Evolutionary conservation across 1,284 basidiomycete genomes (phyloP).

Genomic region (Xerocomus nothofagi): DNA sequence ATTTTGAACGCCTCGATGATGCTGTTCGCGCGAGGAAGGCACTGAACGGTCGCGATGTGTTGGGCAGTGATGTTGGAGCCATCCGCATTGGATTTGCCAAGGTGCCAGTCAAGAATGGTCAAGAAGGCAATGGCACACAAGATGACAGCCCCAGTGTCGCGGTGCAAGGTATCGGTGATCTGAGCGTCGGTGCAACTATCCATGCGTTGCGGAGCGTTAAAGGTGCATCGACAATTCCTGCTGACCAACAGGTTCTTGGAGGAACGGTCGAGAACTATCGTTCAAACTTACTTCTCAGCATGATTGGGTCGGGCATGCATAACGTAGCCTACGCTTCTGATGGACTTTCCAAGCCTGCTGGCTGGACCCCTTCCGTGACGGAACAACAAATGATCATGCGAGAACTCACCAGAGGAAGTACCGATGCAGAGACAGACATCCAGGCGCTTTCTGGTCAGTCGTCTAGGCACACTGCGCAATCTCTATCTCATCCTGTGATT

Average conservation of each 20-base stretch:
- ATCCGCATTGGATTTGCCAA: slow-evolving; percentile 97
- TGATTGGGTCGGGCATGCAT: slow-evolving; percentile 86
- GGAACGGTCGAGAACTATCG: slow-evolving; percentile 93
- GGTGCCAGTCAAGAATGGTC: slow-evolving; percentile 85
- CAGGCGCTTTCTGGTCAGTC: slow-evolving; percentile 77
- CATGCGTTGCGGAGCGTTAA: slow-evolving; percentile 83
- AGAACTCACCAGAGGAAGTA: slow-evolving; percentile 78
- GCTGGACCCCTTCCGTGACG: slow-evolving; percentile 68
- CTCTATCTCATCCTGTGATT: slow-evolving; percentile 17
- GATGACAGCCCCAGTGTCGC: slow-evolving; percentile 64
- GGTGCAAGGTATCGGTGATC: slow-evolving; percentile 76
- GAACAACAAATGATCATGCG: slow-evolving; percentile 97
- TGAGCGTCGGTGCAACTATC: slow-evolving; percentile 82
- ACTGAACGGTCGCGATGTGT: slow-evolving; percentile 90
- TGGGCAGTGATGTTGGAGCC: slow-evolving; percentile 93
- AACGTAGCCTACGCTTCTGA: slow-evolving; percentile 54
- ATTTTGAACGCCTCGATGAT: slow-evolving; percentile 96
- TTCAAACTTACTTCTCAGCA: slow-evolving; percentile 85
- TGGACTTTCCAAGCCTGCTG: slow-evolving; percentile 55
- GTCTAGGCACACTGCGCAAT: neutral
- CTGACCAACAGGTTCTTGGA: slow-evolving; percentile 88
- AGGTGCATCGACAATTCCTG: slow-evolving; percentile 83
- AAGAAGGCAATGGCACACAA: slow-evolving; percentile 59
- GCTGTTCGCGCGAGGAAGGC: slow-evolving; percentile 94
- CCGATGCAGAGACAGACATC: slow-evolving; percentile 81